These are phyloP conservation scores for Claviceps cyperi DNA, from an alignment of 2,329 filamentous ascomycete genomes.

Conservation along the genomic window DNA sequence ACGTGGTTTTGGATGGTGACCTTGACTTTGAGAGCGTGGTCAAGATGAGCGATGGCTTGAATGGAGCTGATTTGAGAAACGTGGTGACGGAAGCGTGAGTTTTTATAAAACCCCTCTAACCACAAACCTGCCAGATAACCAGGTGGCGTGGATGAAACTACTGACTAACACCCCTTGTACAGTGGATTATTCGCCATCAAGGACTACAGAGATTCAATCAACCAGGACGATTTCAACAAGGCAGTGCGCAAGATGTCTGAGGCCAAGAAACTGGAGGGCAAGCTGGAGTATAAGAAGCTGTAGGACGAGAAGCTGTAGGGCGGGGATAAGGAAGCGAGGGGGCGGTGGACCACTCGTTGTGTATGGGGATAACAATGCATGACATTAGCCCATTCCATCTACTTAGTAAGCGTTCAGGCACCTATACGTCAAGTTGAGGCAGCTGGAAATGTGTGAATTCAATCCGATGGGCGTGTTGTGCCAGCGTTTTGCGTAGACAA, in stretches of 20 bases:
- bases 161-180: not conserved
- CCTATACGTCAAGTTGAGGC: no score
- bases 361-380: no score
- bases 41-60: conserved; percentile 98
- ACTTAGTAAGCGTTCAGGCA: no score
- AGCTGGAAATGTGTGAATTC: no score
- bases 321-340: not conserved
- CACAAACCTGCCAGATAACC: no score
- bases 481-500: no score
- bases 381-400: no score
- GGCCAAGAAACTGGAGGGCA: conserved; percentile 95
- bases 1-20: conserved; percentile 81
- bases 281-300: conserved; percentile 93
- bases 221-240: conserved; percentile 98
- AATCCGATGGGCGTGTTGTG: no score
- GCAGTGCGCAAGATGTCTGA: conserved; percentile 95
- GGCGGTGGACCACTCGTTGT: no score
- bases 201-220: conserved; percentile 89
- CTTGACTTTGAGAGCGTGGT: conserved; percentile 98
- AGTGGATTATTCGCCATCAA: conserved; percentile 97
- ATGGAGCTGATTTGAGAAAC: conserved; percentile 93
- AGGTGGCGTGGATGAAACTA: not conserved
- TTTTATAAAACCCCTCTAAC: not conserved
- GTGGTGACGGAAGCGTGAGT: conserved; percentile 96
- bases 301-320: conserved; percentile 26